A percentile compares a stretch with the other conserved stretches of the same genome.
phyloP scores from a whole-genome alignment of 164 flowering plant species.

The Saururus chinensis region DNA sequence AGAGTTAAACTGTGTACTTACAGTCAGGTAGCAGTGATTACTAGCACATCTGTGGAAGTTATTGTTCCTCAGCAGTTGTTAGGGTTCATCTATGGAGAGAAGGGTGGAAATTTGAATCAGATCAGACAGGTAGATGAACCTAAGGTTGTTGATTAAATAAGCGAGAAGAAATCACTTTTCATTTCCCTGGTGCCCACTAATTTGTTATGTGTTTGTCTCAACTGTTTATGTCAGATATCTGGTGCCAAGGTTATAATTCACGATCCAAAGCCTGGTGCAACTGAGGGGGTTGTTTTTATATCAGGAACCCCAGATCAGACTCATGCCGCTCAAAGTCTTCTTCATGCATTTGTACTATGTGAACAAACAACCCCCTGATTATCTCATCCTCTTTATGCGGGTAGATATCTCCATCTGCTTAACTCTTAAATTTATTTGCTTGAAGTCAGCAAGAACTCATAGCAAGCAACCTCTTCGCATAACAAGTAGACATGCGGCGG shows the following conservation, averaged over 20 bases:
- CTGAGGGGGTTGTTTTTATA: constrained; percentile 32
- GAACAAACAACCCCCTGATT: constrained; percentile 14
- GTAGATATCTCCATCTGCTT: neutral
- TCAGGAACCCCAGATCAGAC: constrained; percentile 38
- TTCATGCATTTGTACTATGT: constrained; percentile 42
- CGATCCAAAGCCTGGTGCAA: constrained; percentile 34
- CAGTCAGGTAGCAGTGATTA: constrained; percentile 12
- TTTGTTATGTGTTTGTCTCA: no score
- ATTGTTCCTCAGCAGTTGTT: constrained; percentile 29
- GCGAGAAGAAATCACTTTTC: no score
- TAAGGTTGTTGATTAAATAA: neutral
- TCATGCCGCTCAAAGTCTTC: constrained; percentile 39
- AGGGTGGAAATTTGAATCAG: constrained; percentile 28
- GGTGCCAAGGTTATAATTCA: constrained; percentile 39
- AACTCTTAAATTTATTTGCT: neutral
- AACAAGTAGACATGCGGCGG: no score
- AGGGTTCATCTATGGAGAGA: constrained; percentile 37
- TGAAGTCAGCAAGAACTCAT: neutral
- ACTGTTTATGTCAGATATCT: constrained; percentile 25
- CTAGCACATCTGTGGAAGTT: constrained; percentile 30
- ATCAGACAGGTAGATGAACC: constrained; percentile 33
- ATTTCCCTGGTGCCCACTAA: neutral
- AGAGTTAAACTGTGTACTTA: constrained; percentile 18
- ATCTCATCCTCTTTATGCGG: neutral
- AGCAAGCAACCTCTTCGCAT: no score